Evolutionary conservation across 2,329 filamentous ascomycete species (phyloP).

Genomic region (Diplodia sapinea): DNA sequence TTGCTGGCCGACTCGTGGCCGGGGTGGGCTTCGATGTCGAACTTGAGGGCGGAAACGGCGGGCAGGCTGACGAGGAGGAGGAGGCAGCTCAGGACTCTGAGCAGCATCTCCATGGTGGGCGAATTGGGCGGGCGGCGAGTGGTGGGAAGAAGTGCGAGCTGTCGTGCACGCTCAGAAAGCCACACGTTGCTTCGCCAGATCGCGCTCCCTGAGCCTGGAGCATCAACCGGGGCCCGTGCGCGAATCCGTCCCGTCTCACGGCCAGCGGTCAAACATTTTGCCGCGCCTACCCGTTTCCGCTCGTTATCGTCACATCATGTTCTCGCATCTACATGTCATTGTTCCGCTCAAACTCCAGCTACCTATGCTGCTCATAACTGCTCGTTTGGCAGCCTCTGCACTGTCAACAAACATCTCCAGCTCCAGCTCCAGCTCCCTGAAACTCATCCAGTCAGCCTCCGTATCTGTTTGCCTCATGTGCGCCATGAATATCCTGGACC

Average conservation of each 20-base stretch:
- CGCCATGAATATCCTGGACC: not conserved
- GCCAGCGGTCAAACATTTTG: not conserved
- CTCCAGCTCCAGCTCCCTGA: not conserved
- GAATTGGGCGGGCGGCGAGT: conserved; percentile 6
- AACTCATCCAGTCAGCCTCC: not conserved
- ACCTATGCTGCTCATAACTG: too few species aligned
- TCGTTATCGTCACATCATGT: not conserved
- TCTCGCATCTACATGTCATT: not conserved
- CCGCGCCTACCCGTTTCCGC: not conserved
- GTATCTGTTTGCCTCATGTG: not conserved
- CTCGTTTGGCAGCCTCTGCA: too few species aligned
- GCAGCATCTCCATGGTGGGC: conserved; percentile 45
- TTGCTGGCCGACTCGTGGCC: conserved; percentile 67
- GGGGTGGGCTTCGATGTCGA: conserved; percentile 79
- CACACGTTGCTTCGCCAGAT: conserved; percentile 18
- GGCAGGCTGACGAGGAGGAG: conserved; percentile 50
- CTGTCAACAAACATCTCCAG: too few species aligned
- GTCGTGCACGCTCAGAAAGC: conserved; percentile 18
- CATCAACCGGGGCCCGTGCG: not conserved
- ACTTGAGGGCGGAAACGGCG: conserved; percentile 75
- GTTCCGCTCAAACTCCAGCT: not conserved
- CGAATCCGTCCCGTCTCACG: not conserved
- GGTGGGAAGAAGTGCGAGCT: not conserved
- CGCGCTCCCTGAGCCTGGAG: conserved; percentile 9
- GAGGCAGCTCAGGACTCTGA: conserved; percentile 43